Base-by-base conservation (phyloP, 78 protist species). In the Thecamonas trahens region DNA sequence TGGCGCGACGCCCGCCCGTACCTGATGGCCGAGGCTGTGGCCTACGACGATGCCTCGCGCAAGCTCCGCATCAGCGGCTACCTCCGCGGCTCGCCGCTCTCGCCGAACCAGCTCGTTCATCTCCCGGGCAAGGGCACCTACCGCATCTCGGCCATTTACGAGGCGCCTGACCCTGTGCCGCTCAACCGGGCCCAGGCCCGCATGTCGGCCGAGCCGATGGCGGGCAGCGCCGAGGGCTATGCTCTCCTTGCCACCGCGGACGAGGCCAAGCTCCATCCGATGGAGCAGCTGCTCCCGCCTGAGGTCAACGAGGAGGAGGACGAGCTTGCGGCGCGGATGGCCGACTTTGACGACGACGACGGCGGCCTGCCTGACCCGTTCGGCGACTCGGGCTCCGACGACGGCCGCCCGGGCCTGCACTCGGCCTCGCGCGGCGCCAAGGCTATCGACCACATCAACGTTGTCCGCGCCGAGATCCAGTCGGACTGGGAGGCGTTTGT, bases 321-420 rank as follows among this genome's bases (percentile, higher is more conserved):
- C 49, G 87, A 86, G 50, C 67, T 49, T 42, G 93, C 88, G 18
- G 79, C 86, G 1, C 83, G 93, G 93, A 44, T 83, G 37, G 44
- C 71, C 14, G 84, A 77, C 54, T 63, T 14, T 9, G 67, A 58
- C 29, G 38, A 5, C 52, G 71, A n/a, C n/a, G n/a, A n/a, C n/a
- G n/a, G n/a, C n/a, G n/a, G n/a, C n/a, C n/a, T n/a, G n/a, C n/a
- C n/a, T n/a, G n/a, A n/a, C n/a, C n/a, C n/a, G n/a, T n/a, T n/a
- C n/a, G n/a, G n/a, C n/a, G n/a, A n/a, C n/a, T n/a, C n/a, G n/a
- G n/a, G n/a, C n/a, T n/a, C n/a, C n/a, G n/a, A n/a, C n/a, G n/a
- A n/a, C n/a, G n/a, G n/a, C n/a, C n/a, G n/a, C n/a, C n/a, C n/a
- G n/a, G n/a, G n/a, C n/a, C n/a, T n/a, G n/a, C n/a, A n/a, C n/a